phyloP scores from a whole-genome alignment of 305 asterid genomes.

The Fraxinus nigra region DNA sequence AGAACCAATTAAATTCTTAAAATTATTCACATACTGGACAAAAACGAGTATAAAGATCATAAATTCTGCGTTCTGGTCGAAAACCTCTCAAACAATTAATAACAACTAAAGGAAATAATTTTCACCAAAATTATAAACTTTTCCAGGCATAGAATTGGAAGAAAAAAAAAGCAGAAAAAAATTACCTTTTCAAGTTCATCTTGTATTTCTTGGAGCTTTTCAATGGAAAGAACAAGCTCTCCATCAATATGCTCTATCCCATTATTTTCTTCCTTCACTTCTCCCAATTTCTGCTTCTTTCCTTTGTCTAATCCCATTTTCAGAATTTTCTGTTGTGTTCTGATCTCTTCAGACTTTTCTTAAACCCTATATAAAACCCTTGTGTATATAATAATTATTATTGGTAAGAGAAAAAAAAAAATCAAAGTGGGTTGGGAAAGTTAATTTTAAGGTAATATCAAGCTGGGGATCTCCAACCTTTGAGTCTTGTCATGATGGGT shows the following conservation, averaged over 20 bases:
- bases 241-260: conserved; percentile 28
- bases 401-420: not conserved
- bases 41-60: not conserved
- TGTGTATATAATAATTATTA: not conserved
- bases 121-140: not conserved
- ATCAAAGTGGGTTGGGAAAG: not conserved
- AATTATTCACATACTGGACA: not conserved
- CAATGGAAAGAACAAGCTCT: conserved; percentile 37
- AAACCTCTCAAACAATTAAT: not conserved
- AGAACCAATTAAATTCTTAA: not conserved
- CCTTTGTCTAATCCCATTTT: conserved; percentile 44
- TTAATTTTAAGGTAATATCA: not conserved
- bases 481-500: not conserved
- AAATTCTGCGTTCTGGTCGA: not conserved
- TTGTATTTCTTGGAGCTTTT: conserved; percentile 46
- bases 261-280: conserved; percentile 24
- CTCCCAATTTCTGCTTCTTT: conserved; percentile 44
- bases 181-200: conserved; percentile 45
- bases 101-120: not conserved
- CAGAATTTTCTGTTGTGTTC: not conserved
- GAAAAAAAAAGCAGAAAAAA: not conserved
- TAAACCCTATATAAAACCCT: conserved; percentile 23
- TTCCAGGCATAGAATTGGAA: not conserved
- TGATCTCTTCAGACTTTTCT: conserved; percentile 9
- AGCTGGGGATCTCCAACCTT: not conserved